Percentiles rank a stretch among this genome's conserved stretches.
phyloP scores from a whole-genome alignment of 306 rosid species.

The Luffa aegyptiaca region DNA sequence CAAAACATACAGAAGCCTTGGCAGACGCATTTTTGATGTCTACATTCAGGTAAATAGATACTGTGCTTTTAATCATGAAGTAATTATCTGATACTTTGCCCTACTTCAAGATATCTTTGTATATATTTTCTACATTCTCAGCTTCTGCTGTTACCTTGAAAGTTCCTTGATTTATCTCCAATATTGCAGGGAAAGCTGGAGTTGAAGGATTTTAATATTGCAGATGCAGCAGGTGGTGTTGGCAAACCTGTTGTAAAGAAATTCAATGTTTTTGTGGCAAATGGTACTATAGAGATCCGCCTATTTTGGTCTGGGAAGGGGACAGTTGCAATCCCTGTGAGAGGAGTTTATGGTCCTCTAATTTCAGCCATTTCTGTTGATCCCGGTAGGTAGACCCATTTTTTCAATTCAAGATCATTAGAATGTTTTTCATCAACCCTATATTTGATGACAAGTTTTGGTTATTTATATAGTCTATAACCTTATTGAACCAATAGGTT shows the following conservation, averaged over 20 bases:
- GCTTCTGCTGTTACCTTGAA: background rate
- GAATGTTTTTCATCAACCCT: background rate
- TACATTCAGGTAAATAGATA: constrained; percentile 26
- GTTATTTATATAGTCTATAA: background rate
- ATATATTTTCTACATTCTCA: background rate
- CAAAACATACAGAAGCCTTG: constrained; percentile 23
- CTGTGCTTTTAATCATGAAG: background rate
- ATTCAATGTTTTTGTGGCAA: background rate
- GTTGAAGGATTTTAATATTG: constrained; percentile 31
- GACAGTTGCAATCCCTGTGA: constrained; percentile 12
- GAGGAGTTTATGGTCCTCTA: constrained; percentile 38
- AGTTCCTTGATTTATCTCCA: background rate
- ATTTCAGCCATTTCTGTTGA: constrained; percentile 32
- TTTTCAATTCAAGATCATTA: background rate
- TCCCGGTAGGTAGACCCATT: constrained; percentile 12
- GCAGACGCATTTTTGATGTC: constrained; percentile 41
- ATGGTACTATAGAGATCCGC: constrained; percentile 24
- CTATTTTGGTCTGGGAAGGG: constrained; percentile 44
- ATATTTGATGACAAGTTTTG: background rate
- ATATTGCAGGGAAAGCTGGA: constrained; percentile 20
- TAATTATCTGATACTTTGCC: background rate
- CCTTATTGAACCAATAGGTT: background rate
- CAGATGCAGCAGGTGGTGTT: constrained; percentile 22
- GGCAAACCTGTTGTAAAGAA: constrained; percentile 3
- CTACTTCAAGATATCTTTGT: background rate